Evolutionary conservation across 2,329 filamentous ascomycete genomes (phyloP), one percentile per base, ranked within the genome.

Genomic region (Helotiales sp.): DNA sequence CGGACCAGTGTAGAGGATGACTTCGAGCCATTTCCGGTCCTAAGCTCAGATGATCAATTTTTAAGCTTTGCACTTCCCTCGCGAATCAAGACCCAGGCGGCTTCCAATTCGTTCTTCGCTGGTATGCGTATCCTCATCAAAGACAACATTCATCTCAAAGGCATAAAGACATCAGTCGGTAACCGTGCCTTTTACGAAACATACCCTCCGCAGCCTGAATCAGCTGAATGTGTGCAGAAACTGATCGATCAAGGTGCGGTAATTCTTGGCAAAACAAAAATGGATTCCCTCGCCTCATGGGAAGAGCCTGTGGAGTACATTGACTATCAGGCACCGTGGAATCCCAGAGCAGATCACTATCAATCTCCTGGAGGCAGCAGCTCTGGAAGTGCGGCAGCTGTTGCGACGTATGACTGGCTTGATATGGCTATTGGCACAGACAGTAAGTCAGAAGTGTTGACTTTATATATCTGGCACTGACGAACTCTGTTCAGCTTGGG

Each of bases 61-160:
- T n/a, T n/a, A n/a, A n/a, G n/a, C n/a, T n/a, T n/a, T 36, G 34
- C 34, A 36, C 9, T 36, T 10, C 7, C 34, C 5, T 36, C 34
- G 5, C 8, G 34, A 36, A 5, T 36, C 7, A 8, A n/a, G 5
- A 10, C 34, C 15, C 5, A 36, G 13, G 5, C 8, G 5, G 5
- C 7, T n/a, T 7, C 34, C 17, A 15, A 36, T 5, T 15, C 17
- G 10, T 15, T 15, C 7, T 5, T 36, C 9, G 34, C 34, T 30
- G 78, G 30, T 72, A 72, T 1, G 76, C 80, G 57, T 5, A 70
- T 87, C 1, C 84, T 78, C 0, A 76, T 87, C 55, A 88, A 87
- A 69, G 84, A 87, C 59, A 81, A 85, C 47, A 84, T 77, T 65
- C 74, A 83, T 60, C 68, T 86, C 34, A 75, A 77, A 25, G 85